Evolutionary conservation across 2,329 filamentous ascomycete genomes (phyloP).

Genomic region (Geoglossum cookeanum): DNA sequence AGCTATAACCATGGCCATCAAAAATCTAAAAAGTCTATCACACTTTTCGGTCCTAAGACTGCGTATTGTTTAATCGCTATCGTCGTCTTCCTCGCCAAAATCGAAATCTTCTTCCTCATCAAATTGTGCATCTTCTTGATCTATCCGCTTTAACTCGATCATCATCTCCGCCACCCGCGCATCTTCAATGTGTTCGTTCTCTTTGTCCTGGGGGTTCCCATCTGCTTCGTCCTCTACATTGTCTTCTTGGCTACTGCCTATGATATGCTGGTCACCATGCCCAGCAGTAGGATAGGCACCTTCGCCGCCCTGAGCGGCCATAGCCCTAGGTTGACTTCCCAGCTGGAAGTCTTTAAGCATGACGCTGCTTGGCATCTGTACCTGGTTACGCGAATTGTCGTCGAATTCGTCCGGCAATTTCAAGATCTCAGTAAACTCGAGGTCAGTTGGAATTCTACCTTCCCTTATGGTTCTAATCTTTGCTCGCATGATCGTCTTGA

Average conservation of each 20-base stretch:
- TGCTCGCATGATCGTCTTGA: conserved; percentile 70
- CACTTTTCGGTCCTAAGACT: too few relatives aligned
- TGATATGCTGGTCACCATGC: neutral
- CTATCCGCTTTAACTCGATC: conserved; percentile 1
- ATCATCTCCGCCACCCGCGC: neutral
- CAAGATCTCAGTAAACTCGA: conserved; percentile 20
- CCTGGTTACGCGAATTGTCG: neutral
- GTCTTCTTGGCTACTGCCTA: neutral
- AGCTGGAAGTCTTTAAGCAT: neutral
- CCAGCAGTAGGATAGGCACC: neutral
- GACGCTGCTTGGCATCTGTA: neutral
- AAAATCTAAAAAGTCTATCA: too few relatives aligned
- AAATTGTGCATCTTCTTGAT: neutral
- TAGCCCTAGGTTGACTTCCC: neutral
- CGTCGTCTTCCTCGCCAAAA: conserved; percentile 6
- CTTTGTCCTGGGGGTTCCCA: conserved; percentile 8
- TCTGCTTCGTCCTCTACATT: neutral
- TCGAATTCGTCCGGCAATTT: conserved; percentile 17
- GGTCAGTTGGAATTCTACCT: conserved; percentile 16
- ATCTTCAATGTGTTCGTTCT: conserved; percentile 5
- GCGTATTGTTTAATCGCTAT: conserved; percentile 5
- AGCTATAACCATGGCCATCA: too few relatives aligned
- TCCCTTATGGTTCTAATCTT: conserved; percentile 53
- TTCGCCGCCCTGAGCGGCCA: conserved; percentile 1
- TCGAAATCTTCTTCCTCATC: conserved; percentile 10